Base-by-base conservation (phyloP, 1,284 basidiomycete genomes). In the Boletus semigastroideus region DNA sequence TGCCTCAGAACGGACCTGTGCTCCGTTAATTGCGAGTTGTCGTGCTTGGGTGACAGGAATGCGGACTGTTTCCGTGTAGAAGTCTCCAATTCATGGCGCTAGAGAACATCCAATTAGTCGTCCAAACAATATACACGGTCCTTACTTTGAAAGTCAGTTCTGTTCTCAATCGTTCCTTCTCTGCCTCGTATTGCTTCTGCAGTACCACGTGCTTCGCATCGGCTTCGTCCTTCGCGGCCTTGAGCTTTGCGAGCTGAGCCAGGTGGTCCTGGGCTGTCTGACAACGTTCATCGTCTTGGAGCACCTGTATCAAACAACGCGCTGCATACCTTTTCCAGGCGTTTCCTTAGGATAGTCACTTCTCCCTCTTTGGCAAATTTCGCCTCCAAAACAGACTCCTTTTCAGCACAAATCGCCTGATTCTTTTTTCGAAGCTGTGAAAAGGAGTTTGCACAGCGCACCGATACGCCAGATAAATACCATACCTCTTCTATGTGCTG, bases 41-140 rank as follows among this genome's bases (percentile, higher is more conserved):
- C 76, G 42, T 68, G 75, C 58, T 72, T 79, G 25, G 73, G 59
- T 16, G 74, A 75, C 16, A 69, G 65, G 13, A 80, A 74, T 53
- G 65, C 62, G 19, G 77, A 70, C 5, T 74, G 69, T 60, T 76
- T 84, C n/a, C 82, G 78, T 28, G 69, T 60, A 6, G 78, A 61
- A 7, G 78, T 77, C 57, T 89, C 86, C 22, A 84, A 54, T 65
- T 90, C 88, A 56, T 87, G 85, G 78, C 86, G 84, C 84, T 89
- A 37, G 33, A 47, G 46, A 48, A 51, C 54, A 53, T 40, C 46
- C 38, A 41, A 54, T 61, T 38, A 65, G 27, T 46, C 22, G 43
- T 44, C 38, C 48, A 42, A 51, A 25, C 2, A 12, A 48, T 12
- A 54, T 25, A 52, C 17, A 48, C 16, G 36, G 48, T 16, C 36